These are phyloP conservation scores for Colletotrichum sp. DNA, from an alignment of 2,329 filamentous ascomycete species.

Conservation along the genomic window DNA sequence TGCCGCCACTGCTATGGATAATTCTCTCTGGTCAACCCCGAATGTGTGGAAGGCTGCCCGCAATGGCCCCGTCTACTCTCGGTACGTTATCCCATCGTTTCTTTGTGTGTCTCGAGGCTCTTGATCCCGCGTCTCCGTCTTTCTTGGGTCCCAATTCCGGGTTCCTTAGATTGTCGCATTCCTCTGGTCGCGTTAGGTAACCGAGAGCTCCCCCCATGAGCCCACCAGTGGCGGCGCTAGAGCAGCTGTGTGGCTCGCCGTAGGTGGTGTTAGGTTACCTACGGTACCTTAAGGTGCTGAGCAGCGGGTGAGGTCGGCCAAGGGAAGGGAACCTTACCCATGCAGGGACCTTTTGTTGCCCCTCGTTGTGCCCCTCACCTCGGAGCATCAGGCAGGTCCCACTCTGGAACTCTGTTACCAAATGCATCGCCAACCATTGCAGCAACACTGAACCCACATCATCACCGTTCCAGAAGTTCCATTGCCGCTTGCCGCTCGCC, in stretches of 20 bases:
- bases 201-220: not conserved
- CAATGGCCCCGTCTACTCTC: not conserved
- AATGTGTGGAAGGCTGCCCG: not conserved
- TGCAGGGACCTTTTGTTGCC: slow-evolving; percentile 23
- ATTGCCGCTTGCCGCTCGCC: slow-evolving; percentile 9
- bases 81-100: not conserved
- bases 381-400: slow-evolving; percentile 13
- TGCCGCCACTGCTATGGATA: not conserved
- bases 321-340: slow-evolving; percentile 11
- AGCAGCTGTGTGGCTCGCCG: not conserved
- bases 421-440: not conserved
- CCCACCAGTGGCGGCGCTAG: not conserved
- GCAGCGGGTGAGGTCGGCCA: not conserved
- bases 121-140: not conserved
- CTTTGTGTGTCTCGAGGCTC: not conserved
- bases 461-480: not conserved
- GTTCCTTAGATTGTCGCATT: not conserved
- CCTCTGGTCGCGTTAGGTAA: not conserved
- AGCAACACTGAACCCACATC: not conserved
- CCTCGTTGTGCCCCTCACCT: slow-evolving; percentile 21
- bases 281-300: not conserved
- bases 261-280: not conserved
- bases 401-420: slow-evolving; percentile 4
- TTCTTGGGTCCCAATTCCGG: not conserved
- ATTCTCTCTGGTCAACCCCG: not conserved